Conservation (phyloP, 257 asterid genomes). For the Euphrasia confusa region DNA sequence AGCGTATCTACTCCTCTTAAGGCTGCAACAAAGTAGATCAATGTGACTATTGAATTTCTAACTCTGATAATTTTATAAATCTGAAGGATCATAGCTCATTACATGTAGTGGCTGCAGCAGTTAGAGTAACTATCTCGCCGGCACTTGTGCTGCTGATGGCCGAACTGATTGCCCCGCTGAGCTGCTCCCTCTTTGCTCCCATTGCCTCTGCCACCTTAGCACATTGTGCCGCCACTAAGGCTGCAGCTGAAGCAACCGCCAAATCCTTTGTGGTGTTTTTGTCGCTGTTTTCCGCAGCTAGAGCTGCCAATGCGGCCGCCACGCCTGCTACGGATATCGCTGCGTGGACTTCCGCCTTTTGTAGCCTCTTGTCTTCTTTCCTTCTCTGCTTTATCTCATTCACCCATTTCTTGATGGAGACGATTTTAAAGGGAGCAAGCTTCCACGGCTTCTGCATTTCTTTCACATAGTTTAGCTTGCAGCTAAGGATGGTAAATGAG, state of each 20-base stretch:
- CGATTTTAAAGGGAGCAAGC: constrained; percentile 47
- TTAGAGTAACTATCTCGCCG: constrained; percentile 60
- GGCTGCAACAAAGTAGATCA: constrained; percentile 42
- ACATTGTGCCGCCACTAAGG: constrained; percentile 87
- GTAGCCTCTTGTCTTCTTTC: constrained; percentile 71
- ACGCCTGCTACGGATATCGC: constrained; percentile 90
- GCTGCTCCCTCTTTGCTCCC: constrained; percentile 88
- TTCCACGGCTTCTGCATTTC: constrained; percentile 71
- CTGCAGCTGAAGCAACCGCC: constrained; percentile 81
- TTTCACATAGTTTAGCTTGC: constrained; percentile 8
- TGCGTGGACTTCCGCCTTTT: constrained; percentile 86
- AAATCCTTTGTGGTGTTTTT: constrained; percentile 42
- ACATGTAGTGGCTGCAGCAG: constrained; percentile 89
- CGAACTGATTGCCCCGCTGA: constrained; percentile 58
- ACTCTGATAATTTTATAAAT: no score
- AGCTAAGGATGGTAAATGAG: background rate
- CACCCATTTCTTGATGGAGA: constrained; percentile 83
- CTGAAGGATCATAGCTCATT: constrained; percentile 22
- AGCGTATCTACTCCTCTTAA: constrained; percentile 83
- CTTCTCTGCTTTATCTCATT: constrained; percentile 68
- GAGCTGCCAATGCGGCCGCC: constrained; percentile 88
- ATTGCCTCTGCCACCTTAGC: constrained; percentile 89
- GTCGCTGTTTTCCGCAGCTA: constrained; percentile 63
- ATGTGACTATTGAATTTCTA: background rate
- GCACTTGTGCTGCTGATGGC: constrained; percentile 60